Percentiles rank a stretch among this genome's conserved stretches.
phyloP scores from a whole-genome alignment of 169 alveolate species.

The Cryptosporidium ryanae region DNA sequence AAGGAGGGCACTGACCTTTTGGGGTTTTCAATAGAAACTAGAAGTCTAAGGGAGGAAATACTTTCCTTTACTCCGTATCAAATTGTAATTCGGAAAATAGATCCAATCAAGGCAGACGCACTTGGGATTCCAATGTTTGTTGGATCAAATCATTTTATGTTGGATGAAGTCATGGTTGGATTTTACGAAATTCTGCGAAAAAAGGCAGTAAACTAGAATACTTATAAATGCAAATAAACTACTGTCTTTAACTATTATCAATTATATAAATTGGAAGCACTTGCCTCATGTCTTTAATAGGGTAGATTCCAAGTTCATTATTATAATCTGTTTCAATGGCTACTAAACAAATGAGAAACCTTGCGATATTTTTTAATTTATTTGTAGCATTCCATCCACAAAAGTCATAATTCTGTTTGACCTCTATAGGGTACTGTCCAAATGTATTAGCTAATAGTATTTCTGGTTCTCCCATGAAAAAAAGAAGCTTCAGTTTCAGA shows the following conservation, averaged over 20 bases:
- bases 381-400: neutral
- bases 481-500: conserved; percentile 22
- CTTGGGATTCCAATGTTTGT: conserved; percentile 70
- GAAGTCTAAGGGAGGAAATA: conserved; percentile 32
- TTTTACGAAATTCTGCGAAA: conserved; percentile 22
- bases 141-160: conserved; percentile 20
- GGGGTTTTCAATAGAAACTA: neutral
- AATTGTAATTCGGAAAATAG: conserved; percentile 44
- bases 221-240: neutral
- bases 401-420: conserved; percentile 5
- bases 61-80: conserved; percentile 58
- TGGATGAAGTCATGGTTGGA: conserved; percentile 29
- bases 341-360: conserved; percentile 51
- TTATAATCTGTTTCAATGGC: conserved; percentile 4
- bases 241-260: neutral
- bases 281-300: conserved; percentile 4
- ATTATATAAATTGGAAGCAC: conserved; percentile 63
- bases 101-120: conserved; percentile 73
- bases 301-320: neutral
- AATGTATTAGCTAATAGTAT: conserved; percentile 25
- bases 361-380: conserved; percentile 23
- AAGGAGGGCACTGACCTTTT: neutral
- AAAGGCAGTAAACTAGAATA: neutral
- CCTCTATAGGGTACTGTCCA: conserved; percentile 27
- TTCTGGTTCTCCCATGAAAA: conserved; percentile 62